phyloP scores from a whole-genome alignment of 2,329 filamentous ascomycete genomes.

The Xylaria sp. region DNA sequence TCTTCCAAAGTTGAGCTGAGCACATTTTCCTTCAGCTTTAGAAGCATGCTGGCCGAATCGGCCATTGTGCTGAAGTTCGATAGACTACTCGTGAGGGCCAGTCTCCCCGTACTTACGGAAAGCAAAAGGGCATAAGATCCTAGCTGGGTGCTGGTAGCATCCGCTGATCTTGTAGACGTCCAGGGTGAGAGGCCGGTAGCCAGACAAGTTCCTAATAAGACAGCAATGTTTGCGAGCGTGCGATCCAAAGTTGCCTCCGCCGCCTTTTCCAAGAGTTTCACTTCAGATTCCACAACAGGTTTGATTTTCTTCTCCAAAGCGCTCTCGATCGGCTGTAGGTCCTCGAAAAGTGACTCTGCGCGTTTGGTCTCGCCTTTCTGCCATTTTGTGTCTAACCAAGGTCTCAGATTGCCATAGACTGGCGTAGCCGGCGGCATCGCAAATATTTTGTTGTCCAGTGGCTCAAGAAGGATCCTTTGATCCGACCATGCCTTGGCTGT shows the following conservation, averaged over 20 bases:
- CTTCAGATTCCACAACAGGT: not conserved
- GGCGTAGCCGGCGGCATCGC: no score
- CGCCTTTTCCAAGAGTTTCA: not conserved
- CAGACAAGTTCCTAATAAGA: not conserved
- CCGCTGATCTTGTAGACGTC: not conserved
- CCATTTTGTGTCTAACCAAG: no score
- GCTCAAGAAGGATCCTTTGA: not conserved
- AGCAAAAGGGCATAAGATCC: not conserved
- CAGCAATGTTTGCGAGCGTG: not conserved
- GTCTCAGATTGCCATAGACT: no score
- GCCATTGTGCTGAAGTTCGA: conserved; percentile 1
- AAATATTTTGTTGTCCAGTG: not conserved
- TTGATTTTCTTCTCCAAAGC: not conserved
- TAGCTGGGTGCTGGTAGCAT: not conserved
- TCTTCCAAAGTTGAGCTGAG: not conserved
- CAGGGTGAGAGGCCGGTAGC: not conserved
- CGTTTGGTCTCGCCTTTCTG: not conserved
- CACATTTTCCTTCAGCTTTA: not conserved
- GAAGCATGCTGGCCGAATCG: not conserved
- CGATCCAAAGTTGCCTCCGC: not conserved
- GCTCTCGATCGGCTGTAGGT: not conserved
- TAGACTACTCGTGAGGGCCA: not conserved
- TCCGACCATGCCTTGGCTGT: not conserved
- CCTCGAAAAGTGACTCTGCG: not conserved
- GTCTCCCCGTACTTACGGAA: not conserved